Evolutionary conservation across 306 rosid species (phyloP).

Genomic region (Ziziphus jujuba): DNA sequence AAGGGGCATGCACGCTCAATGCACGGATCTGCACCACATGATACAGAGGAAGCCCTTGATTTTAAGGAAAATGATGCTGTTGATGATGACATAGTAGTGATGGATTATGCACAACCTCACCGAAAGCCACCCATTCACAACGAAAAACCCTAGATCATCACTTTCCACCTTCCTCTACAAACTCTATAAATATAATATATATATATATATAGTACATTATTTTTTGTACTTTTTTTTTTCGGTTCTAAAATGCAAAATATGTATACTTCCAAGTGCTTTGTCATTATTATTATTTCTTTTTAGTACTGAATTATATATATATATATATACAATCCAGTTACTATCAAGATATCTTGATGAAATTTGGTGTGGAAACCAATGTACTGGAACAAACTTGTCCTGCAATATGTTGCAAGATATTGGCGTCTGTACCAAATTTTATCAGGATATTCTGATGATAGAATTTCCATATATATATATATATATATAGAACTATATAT

Average conservation of each 20-base stretch:
- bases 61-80: conserved; percentile 34
- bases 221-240: neutral
- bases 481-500: too few relatives aligned
- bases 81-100: conserved; percentile 59
- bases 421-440: too few relatives aligned
- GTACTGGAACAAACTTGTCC: too few relatives aligned
- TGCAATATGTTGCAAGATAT: too few relatives aligned
- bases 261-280: too few relatives aligned
- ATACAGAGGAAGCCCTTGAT: conserved; percentile 37
- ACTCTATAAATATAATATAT: neutral
- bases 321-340: too few relatives aligned
- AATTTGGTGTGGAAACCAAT: too few relatives aligned
- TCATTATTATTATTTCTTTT: too few relatives aligned
- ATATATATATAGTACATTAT: neutral
- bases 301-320: too few relatives aligned
- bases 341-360: too few relatives aligned
- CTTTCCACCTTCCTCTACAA: neutral
- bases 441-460: too few relatives aligned
- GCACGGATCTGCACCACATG: conserved; percentile 29
- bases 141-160: conserved; percentile 41
- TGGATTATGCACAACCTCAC: conserved; percentile 82
- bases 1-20: conserved; percentile 20
- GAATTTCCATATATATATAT: too few relatives aligned
- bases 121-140: conserved; percentile 93
- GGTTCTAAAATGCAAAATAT: neutral